A percentile compares a stretch with the other conserved stretches of the same genome.
Conservation (phyloP, 129 eudicot species). For the Flaveria trinervia region DNA sequence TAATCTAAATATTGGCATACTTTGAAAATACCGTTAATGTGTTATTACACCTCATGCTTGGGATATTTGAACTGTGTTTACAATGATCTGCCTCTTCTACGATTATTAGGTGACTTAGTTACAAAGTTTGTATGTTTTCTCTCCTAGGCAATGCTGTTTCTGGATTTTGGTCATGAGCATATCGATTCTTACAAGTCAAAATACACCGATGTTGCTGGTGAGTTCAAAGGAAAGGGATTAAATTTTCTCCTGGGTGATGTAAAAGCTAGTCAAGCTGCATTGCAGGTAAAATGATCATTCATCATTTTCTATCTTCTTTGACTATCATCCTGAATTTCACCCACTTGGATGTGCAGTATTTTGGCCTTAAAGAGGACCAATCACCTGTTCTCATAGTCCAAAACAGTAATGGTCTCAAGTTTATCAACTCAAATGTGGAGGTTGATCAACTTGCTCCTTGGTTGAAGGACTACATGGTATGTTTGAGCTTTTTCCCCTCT, state of each 20-base stretch:
- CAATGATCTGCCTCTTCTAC: background rate
- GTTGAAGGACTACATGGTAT: constrained; percentile 79
- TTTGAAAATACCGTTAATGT: background rate
- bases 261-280: constrained; percentile 55
- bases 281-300: constrained; percentile 40
- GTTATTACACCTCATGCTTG: no score
- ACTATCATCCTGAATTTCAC: constrained; percentile 17
- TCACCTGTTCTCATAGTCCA: constrained; percentile 75
- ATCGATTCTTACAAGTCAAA: constrained; percentile 52
- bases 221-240: constrained; percentile 64
- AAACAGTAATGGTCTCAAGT: constrained; percentile 68
- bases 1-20: background rate
- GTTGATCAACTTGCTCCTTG: constrained; percentile 78
- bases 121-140: background rate
- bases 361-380: constrained; percentile 80
- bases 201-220: constrained; percentile 53
- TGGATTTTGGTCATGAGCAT: constrained; percentile 57
- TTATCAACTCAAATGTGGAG: constrained; percentile 69
- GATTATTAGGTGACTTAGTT: background rate
- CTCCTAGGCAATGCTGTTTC: constrained; percentile 59
- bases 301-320: background rate
- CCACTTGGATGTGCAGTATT: constrained; percentile 54
- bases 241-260: constrained; percentile 68
- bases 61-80: background rate
- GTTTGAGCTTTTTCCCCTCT: constrained; percentile 5